Evolutionary conservation across 2,329 filamentous ascomycete species (phyloP), one percentile per base, ranked within the genome.

Genomic region (Aschersonia sp.): DNA sequence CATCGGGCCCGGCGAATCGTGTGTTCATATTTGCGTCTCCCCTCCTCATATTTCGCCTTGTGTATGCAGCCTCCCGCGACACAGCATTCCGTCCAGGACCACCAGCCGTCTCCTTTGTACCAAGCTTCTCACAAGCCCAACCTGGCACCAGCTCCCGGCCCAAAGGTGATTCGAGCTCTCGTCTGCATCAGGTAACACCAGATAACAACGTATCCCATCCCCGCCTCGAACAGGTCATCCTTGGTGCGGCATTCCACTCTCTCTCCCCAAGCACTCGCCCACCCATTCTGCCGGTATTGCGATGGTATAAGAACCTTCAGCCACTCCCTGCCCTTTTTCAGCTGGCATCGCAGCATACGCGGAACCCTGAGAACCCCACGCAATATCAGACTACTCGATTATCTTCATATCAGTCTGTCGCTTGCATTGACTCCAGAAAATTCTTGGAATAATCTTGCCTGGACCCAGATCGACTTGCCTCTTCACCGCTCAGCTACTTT

Each of bases 51-150:
- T 37, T 12, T 40, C 40, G 22, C 45, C 35, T 43, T 42, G 12
- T 32, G 29, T 43, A 46, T 50, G 49, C 44, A 50, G 44, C 35
- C 46, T 50, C 22, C 49, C 49, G 49, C 49, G 44, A 46, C 46
- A 50, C 44, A 46, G 30, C 46, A 42, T 46, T 48, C 41, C 35
- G 30, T 50, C n/a, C 42, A 31, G 44, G 37, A 14, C 12, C 42
- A 41, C 43, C 43, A 37, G 37, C 39, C 11, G 30, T 50, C 14
- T 45, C 12, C 31, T 42, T 30, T 29, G 29, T 22, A 29, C 11
- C 43, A 32, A 12, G 33, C 32, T 29, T 2, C 40, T 47, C 43
- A 30, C 29, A 48, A 40, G 35, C 12, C 35, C 44, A 42, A 46
- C 44, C 49, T 44, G 49, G 42, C 43, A 42, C 43, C 47, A 48